These are phyloP conservation scores for Xerophyta viscosa DNA, from an alignment of 106 monocot species.

Conservation along the genomic window DNA sequence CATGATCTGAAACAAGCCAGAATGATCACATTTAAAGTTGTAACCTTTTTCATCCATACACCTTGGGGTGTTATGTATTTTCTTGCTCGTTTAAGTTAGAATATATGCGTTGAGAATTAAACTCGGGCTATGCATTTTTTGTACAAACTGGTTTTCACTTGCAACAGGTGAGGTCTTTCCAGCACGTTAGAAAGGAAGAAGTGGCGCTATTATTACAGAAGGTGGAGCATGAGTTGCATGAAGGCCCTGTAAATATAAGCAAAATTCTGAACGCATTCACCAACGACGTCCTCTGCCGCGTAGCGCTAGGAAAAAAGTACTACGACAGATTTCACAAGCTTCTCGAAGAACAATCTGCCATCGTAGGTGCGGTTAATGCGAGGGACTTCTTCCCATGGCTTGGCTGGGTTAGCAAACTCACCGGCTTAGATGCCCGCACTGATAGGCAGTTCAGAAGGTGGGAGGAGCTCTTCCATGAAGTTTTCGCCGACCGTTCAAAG, in stretches of 20 bases:
- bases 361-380: neutral
- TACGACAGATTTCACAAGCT: neutral
- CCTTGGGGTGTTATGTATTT: too few species aligned
- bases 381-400: slow-evolving; percentile 11
- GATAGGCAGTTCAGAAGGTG: neutral
- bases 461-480: slow-evolving; percentile 2
- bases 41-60: too few species aligned
- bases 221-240: neutral
- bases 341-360: neutral
- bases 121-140: too few species aligned
- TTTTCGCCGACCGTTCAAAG: slow-evolving; percentile 5
- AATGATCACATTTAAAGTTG: too few species aligned
- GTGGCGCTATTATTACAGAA: slow-evolving; percentile 2
- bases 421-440: neutral
- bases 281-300: slow-evolving; percentile 6
- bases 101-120: too few species aligned
- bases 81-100: too few species aligned
- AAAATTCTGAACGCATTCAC: slow-evolving; percentile 7
- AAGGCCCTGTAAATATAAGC: slow-evolving; percentile 5
- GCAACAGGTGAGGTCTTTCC: slow-evolving; percentile 7
- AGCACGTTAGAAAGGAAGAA: slow-evolving; percentile 11
- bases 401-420: slow-evolving; percentile 2
- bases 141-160: too few species aligned
- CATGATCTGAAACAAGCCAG: too few species aligned
- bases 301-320: neutral